Evolutionary conservation across 768 basidiomycete genomes (phyloP).

Genomic region (Mycena alexandri): DNA sequence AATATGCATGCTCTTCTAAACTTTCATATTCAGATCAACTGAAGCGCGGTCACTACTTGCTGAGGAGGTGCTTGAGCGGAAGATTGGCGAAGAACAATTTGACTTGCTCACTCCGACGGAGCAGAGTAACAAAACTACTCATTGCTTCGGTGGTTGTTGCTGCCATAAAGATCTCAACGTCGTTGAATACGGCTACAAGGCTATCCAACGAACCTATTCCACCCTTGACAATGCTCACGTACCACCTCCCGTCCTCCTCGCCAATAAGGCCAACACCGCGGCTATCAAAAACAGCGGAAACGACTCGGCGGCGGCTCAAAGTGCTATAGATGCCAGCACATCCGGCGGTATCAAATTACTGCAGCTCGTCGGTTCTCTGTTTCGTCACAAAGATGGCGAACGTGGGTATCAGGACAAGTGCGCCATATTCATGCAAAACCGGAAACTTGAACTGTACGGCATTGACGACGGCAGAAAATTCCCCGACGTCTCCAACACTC

Average conservation of each 20-base stretch:
- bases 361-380: slow-evolving; percentile 41
- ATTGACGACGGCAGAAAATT: slow-evolving; percentile 27
- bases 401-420: too few relatives aligned
- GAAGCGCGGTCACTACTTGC: neutral
- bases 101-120: neutral
- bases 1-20: neutral
- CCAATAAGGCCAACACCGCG: slow-evolving; percentile 45
- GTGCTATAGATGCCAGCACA: neutral
- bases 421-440: slow-evolving; percentile 29
- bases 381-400: slow-evolving; percentile 45
- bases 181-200: slow-evolving; percentile 39
- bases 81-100: slow-evolving; percentile 16
- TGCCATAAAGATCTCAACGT: slow-evolving; percentile 50
- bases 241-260: slow-evolving; percentile 39
- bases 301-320: slow-evolving; percentile 25
- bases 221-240: neutral
- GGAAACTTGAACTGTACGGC: slow-evolving; percentile 28
- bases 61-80: neutral
- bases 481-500: slow-evolving; percentile 41
- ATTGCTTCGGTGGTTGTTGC: slow-evolving; percentile 46
- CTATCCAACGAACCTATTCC: slow-evolving; percentile 8
- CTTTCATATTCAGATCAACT: neutral
- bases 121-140: slow-evolving; percentile 14
- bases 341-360: slow-evolving; percentile 36
- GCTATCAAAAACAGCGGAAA: slow-evolving; percentile 32